Evolutionary conservation across 805 yeast species (phyloP), one percentile per base, ranked within the genome.

Genomic region (Alloascoidea africana): DNA sequence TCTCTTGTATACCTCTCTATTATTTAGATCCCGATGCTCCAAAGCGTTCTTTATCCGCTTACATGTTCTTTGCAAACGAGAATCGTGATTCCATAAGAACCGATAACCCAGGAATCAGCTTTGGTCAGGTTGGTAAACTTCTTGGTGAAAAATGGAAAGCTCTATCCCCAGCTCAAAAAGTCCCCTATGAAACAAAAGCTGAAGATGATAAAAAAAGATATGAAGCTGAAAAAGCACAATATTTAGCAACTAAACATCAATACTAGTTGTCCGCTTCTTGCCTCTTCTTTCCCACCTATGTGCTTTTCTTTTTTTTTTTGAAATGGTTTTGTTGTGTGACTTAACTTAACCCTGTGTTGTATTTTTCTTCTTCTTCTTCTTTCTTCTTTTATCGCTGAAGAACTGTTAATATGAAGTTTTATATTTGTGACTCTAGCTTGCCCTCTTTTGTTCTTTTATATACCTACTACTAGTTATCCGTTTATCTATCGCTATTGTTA

Each of bases 11-110:
- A 14, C 17, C 27, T 27, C 18, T 18, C 41, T 16, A 38, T 27
- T 30, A 23, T 18, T 11, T 23, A 54, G 94, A 84, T 62, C 95
- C 98, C 68, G 87, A 89, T 63, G 98, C 98, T 47, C 98, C 98
- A 62, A 91, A 91, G 84, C 84, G 97, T 65, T 85, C 96, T 17
- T 68, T 91, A 59, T 85, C 96, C 43, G 96, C 97, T 36, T 91
- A 89, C 77, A 87, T 91, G 97, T 89, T 84, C 75, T 91, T 87
- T 57, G 97, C 98, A 52, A 86, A 85, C 59, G 96, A 86, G 56
- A 82, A 83, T 73, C 87, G 98, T 71, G 96, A 89, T 63, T 73
- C 76, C 46, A 95, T 91, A 49, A 77, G 94, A 61, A 77, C 89
- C 44, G 97, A 87, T 61, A 85, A 89, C 72, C 96, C 97, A 53